A percentile compares a stretch with the other conserved stretches of the same genome.
These are phyloP conservation scores for Malassezia japonica DNA, from an alignment of 1,284 basidiomycete genomes.

Conservation along the genomic window DNA sequence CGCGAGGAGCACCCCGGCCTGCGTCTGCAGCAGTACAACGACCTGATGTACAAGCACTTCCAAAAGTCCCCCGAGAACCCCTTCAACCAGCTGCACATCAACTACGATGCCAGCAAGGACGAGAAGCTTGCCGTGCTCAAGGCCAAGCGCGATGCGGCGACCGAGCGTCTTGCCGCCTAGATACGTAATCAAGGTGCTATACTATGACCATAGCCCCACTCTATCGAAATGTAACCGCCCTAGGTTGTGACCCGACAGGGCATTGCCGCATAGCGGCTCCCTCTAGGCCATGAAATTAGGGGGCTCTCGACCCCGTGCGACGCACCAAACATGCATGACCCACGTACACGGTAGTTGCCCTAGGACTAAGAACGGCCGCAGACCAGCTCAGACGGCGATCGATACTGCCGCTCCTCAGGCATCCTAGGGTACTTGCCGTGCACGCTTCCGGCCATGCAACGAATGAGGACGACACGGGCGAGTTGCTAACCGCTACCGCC, in stretches of 20 bases:
- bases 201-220: neutral
- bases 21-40: slow-evolving; percentile 71
- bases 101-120: slow-evolving; percentile 73
- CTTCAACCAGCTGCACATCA: slow-evolving; percentile 56
- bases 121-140: slow-evolving; percentile 66
- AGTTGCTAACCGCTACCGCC: slow-evolving; percentile 14
- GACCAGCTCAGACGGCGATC: slow-evolving; percentile 20
- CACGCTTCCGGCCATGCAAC: neutral
- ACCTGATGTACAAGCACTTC: slow-evolving; percentile 39
- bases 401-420: slow-evolving; percentile 15
- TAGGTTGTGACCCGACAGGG: slow-evolving; percentile 20
- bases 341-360: neutral
- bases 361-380: slow-evolving; percentile 9
- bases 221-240: slow-evolving; percentile 10
- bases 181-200: neutral
- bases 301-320: slow-evolving; percentile 7
- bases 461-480: neutral
- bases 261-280: slow-evolving; percentile 18
- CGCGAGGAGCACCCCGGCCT: slow-evolving; percentile 73
- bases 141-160: slow-evolving; percentile 45
- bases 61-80: slow-evolving; percentile 74
- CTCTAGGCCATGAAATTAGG: slow-evolving; percentile 21
- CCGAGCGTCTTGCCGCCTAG: slow-evolving; percentile 27
- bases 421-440: neutral
- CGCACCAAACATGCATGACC: neutral